These are phyloP conservation scores for Barnettozyma siamensis DNA, from an alignment of 805 yeast species.

Conservation along the genomic window DNA sequence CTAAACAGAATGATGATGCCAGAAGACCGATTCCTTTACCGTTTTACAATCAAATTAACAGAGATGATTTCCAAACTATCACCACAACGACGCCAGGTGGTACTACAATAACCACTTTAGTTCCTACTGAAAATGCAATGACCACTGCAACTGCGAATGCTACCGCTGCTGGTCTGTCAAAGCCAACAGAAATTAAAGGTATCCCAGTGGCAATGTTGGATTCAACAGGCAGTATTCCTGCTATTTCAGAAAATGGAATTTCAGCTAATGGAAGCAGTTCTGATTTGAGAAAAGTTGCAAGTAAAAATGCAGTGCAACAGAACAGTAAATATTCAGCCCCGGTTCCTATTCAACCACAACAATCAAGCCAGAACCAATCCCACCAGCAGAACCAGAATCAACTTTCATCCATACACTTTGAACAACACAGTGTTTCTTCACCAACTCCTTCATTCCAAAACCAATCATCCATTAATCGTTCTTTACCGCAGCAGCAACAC, in stretches of 20 bases:
- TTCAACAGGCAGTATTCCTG: conserved; percentile 64
- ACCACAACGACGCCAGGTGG: conserved; percentile 89
- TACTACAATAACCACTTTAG: conserved; percentile 82
- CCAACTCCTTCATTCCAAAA: neutral
- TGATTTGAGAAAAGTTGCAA: conserved; percentile 17
- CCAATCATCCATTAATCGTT: neutral
- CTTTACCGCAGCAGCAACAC: neutral
- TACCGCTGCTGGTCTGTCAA: conserved; percentile 48
- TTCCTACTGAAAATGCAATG: conserved; percentile 79
- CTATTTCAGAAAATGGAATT: neutral
- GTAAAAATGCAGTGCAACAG: conserved; percentile 11
- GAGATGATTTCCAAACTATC: conserved; percentile 80
- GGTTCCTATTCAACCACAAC: neutral
- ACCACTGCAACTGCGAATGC: conserved; percentile 52
- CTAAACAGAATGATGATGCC: conserved; percentile 26
- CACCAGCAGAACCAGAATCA: conserved; percentile 2
- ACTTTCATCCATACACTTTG: neutral
- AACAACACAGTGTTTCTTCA: neutral
- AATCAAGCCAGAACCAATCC: conserved; percentile 5
- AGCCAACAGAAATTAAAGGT: conserved; percentile 58
- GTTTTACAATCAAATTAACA: conserved; percentile 83
- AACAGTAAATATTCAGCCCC: too few species aligned
- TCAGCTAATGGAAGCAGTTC: conserved; percentile 1
- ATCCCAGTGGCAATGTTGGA: conserved; percentile 68
- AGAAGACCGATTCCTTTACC: conserved; percentile 58